These are phyloP conservation scores for Pleurotus eryngii DNA, from an alignment of 768 basidiomycete genomes.

Conservation along the genomic window DNA sequence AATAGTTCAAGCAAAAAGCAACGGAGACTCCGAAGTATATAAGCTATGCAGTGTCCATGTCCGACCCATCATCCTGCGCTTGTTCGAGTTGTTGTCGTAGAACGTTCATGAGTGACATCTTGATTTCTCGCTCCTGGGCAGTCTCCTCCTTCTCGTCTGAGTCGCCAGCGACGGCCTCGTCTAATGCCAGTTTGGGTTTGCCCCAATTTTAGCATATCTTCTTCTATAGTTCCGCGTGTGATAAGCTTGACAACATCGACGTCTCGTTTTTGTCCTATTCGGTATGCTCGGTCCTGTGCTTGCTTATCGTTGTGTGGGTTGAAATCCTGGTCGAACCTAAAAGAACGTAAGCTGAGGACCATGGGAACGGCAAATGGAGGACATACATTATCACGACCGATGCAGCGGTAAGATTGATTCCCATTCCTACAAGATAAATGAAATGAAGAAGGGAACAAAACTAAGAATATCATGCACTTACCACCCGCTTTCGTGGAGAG, in stretches of 20 bases:
- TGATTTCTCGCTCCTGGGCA: constrained; percentile 76
- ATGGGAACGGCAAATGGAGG: background rate
- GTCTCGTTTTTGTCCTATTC: constrained; percentile 91
- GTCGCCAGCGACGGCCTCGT: constrained; percentile 90
- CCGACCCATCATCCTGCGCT: constrained; percentile 27
- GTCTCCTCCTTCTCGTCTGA: constrained; percentile 59
- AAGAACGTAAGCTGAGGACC: background rate
- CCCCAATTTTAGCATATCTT: constrained; percentile 90
- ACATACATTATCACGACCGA: constrained; percentile 90
- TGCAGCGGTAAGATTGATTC: constrained; percentile 94
- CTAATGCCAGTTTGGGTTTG: constrained; percentile 85
- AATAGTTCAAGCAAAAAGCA: constrained; percentile 5
- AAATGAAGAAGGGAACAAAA: constrained; percentile 1
- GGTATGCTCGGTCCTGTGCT: constrained; percentile 95
- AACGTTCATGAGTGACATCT: constrained; percentile 80
- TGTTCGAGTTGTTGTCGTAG: constrained; percentile 80
- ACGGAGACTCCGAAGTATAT: constrained; percentile 8
- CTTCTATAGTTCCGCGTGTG: constrained; percentile 89
- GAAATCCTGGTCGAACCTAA: constrained; percentile 95
- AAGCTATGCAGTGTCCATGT: constrained; percentile 1
- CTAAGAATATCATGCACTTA: constrained; percentile 13
- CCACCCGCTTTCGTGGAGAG: constrained; percentile 90
- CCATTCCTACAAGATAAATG: constrained; percentile 55
- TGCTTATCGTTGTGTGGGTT: constrained; percentile 98
- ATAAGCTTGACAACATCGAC: constrained; percentile 96